Conservation (phyloP, 2,329 filamentous ascomycete species). For the Sporothrix luriei region DNA sequence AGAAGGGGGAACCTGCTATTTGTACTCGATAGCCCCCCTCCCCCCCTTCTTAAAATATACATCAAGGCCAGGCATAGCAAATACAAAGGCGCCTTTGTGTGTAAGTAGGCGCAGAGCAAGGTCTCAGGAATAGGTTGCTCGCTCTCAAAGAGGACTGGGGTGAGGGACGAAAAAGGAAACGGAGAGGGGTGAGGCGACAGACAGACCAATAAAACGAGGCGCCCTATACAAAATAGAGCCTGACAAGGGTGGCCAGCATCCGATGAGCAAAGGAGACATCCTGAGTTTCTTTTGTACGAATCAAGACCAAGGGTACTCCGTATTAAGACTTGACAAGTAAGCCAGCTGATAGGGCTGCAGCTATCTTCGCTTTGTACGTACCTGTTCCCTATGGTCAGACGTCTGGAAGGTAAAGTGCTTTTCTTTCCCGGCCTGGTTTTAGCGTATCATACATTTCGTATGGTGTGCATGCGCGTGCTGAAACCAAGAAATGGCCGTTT, state of each 20-base stretch:
- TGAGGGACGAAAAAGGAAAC: not conserved
- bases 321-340: not conserved
- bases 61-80: not conserved
- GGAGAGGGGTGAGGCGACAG: not conserved
- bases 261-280: not conserved
- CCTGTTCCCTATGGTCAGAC: not conserved
- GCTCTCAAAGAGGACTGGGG: not conserved
- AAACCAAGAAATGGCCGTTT: not conserved
- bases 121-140: not conserved
- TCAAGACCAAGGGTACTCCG: not conserved
- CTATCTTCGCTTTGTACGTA: slow-evolving; percentile 13
- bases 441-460: not conserved
- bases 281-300: slow-evolving; percentile 7
- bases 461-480: not conserved
- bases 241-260: slow-evolving; percentile 12
- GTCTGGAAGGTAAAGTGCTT: not conserved
- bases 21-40: slow-evolving; percentile 3
- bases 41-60: too few relatives aligned
- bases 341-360: not conserved
- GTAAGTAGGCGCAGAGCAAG: not conserved
- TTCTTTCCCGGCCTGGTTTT: not conserved
- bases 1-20: not conserved
- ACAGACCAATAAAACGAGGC: not conserved
- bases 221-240: not conserved
- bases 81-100: not conserved